phyloP scores from a whole-genome alignment of 495 filamentous ascomycete species.

The Penicillium chermesinum region DNA sequence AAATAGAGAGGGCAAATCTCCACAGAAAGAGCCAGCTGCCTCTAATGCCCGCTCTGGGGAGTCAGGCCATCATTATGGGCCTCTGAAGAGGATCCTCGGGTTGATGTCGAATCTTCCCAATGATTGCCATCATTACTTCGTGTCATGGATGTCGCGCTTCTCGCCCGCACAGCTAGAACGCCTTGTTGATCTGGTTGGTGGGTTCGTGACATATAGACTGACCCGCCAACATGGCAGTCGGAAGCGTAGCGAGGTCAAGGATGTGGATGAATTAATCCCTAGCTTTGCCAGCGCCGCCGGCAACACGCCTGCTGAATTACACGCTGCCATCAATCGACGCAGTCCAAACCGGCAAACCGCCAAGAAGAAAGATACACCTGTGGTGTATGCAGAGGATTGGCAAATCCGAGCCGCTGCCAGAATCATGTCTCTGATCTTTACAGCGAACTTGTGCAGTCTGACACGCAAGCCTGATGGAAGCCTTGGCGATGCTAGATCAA shows the following conservation, averaged over 20 bases:
- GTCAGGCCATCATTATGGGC: constrained; percentile 65
- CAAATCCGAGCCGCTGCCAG: constrained; percentile 79
- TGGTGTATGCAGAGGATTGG: constrained; percentile 82
- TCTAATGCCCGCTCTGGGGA: constrained; percentile 20
- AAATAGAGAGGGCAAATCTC: constrained; percentile 17
- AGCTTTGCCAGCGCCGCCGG: constrained; percentile 57
- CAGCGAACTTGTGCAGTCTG: constrained; percentile 64
- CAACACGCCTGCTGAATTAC: constrained; percentile 63
- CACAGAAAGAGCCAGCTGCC: constrained; percentile 14
- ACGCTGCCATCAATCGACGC: constrained; percentile 68
- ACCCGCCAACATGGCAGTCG: constrained; percentile 62
- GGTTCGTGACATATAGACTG: constrained; percentile 80
- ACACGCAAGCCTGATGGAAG: constrained; percentile 26
- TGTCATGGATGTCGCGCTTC: constrained; percentile 78
- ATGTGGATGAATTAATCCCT: constrained; percentile 64
- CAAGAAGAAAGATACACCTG: constrained; percentile 43
- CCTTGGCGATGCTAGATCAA: constrained; percentile 10
- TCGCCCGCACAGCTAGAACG: constrained; percentile 63
- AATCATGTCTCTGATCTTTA: constrained; percentile 77
- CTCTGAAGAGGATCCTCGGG: constrained; percentile 82
- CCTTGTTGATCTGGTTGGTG: constrained; percentile 67
- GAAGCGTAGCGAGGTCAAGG: constrained; percentile 52
- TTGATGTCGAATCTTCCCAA: constrained; percentile 70
- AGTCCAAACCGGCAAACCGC: constrained; percentile 41
- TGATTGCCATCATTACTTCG: constrained; percentile 74